These are phyloP conservation scores for Asterella californica DNA, from an alignment of 225 moss, liverwort and hornwort genomes.

Conservation along the genomic window DNA sequence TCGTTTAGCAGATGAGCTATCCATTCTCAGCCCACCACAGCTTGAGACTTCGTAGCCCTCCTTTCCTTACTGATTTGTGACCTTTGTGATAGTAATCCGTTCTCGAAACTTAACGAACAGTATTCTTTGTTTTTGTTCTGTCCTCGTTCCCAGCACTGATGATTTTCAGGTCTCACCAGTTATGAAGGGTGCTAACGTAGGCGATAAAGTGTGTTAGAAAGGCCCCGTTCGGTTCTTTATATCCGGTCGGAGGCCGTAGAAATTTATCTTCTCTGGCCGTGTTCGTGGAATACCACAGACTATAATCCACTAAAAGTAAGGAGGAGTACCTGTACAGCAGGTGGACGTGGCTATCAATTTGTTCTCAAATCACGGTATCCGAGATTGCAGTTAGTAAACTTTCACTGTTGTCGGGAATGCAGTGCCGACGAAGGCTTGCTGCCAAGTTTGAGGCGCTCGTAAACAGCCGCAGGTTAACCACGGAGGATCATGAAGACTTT, in stretches of 20 bases:
- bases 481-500: slow-evolving; percentile 1
- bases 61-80: background rate
- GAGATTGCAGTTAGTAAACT: background rate
- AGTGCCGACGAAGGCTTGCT: slow-evolving; percentile 15
- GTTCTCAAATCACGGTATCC: background rate
- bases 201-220: too few species aligned
- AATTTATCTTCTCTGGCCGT: background rate
- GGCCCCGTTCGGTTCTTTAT: too few species aligned
- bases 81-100: too few species aligned
- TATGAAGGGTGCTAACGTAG: too few species aligned
- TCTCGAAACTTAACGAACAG: background rate
- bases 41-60: background rate
- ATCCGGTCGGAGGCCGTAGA: too few species aligned
- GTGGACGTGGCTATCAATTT: background rate
- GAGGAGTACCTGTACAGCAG: background rate
- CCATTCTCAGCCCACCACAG: background rate
- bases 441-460: background rate
- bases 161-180: too few species aligned
- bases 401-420: background rate
- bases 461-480: background rate
- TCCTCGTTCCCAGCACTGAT: too few species aligned
- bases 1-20: background rate
- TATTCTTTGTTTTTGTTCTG: too few species aligned
- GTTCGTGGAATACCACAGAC: background rate
- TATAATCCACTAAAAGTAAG: background rate